Evolutionary conservation across 176 grass and related monocot genomes (phyloP), one percentile per base, ranked within the genome.

Genomic region (Oryza brachyantha): DNA sequence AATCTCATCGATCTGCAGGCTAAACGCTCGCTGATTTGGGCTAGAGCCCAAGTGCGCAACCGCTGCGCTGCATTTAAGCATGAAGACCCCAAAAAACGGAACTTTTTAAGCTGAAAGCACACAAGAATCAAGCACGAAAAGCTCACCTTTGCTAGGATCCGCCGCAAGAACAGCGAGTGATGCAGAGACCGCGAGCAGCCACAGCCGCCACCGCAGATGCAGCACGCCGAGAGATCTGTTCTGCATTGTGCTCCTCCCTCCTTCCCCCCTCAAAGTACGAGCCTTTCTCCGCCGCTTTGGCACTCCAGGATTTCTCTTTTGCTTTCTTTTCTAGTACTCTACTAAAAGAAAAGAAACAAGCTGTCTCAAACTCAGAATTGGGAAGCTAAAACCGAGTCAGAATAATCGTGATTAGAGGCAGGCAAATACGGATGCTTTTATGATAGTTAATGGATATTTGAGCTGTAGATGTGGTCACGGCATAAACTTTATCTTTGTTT

Each of bases 81-180:
- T 16, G 42, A 61, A 38, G 3, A 52, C 3, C 70, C 17, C 55
- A 21, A 55, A 55, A 55, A 7, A 41, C 1, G 1, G 21, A 55
- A 21, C 50, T 41, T 78, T 73, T 73, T 4, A 34, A 77, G 45
- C 54, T 77, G 25, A 59, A 38, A 10, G 70, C 19, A 19, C 42
- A 13, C 8, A 72, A 22, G 66, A 74, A 64, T 35, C 42, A 45
- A 63, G 29, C 78, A 73, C 80, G 70, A 32, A 32, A 43, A 37
- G 74, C 37, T 81, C 40, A 90, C 87, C 85, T 79, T 96, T 90
- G 65, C 17, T 61, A 64, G 50, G 70, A 73, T 86, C 84, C 59
- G 85, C 61, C 16, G 77, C 82, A 46, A 72, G 72, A 72, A 70
- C 73, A 64, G 79, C 79, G 13, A 66, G 61, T 12, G 64, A 87